Evolutionary conservation across 177 flowering plant species (phyloP).

Genomic region (Telopea speciosissima): DNA sequence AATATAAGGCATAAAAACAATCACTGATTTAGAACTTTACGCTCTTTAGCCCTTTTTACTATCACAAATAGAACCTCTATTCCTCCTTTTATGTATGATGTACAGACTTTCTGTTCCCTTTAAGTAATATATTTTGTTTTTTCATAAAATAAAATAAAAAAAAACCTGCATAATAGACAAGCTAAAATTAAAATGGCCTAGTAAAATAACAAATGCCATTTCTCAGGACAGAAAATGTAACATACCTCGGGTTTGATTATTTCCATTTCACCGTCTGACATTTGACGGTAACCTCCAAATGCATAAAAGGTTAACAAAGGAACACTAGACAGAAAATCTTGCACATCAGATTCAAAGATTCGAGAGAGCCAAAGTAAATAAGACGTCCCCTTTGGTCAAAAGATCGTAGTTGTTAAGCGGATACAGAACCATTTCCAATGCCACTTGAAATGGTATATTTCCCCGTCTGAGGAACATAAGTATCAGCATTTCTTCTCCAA

Average conservation of each 20-base stretch:
- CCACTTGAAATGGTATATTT: not conserved
- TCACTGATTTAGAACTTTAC: too few species aligned
- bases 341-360: slow-evolving; percentile 5
- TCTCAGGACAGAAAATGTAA: not conserved
- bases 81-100: too few species aligned
- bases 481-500: slow-evolving; percentile 4
- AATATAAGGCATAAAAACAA: too few species aligned
- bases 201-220: not conserved
- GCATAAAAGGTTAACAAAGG: not conserved
- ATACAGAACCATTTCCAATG: not conserved
- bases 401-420: not conserved
- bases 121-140: too few species aligned
- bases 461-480: not conserved
- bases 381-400: not conserved
- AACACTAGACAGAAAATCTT: not conserved
- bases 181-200: not conserved
- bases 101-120: too few species aligned
- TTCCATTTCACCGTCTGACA: slow-evolving; percentile 23
- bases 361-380: not conserved
- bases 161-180: not conserved
- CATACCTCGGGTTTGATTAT: slow-evolving; percentile 23
- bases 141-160: too few species aligned
- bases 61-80: too few species aligned
- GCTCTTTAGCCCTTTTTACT: too few species aligned
- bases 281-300: slow-evolving; percentile 9